phyloP scores from a whole-genome alignment of 495 filamentous ascomycete genomes.

The Astrocystis sublimbata region DNA sequence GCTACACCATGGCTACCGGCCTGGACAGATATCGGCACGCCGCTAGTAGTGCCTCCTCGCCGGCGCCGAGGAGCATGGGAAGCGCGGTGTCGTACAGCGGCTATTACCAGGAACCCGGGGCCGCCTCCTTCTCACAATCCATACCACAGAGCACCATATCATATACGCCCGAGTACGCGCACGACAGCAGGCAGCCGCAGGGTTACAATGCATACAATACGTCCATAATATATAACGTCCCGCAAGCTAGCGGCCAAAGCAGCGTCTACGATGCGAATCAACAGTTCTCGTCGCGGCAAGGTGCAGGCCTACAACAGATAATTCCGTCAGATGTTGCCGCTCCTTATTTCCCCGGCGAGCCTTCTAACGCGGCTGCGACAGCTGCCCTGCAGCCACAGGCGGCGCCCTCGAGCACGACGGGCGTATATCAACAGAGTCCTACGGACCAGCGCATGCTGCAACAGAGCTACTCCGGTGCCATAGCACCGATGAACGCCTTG shows the following conservation, averaged over 20 bases:
- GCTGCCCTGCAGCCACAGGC: conserved; percentile 44
- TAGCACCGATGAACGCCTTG: conserved; percentile 45
- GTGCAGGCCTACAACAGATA: conserved; percentile 79
- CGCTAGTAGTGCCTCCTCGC: conserved; percentile 46
- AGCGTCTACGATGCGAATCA: conserved; percentile 75
- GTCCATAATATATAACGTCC: conserved; percentile 78
- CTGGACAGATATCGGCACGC: conserved; percentile 48
- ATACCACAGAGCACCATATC: conserved; percentile 52
- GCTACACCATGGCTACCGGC: conserved; percentile 35
- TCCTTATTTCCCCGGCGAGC: conserved; percentile 79
- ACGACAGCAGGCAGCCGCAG: conserved; percentile 53
- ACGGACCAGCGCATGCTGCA: conserved; percentile 39
- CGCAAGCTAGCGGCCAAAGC: conserved; percentile 64
- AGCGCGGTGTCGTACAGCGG: conserved; percentile 55
- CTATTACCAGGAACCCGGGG: conserved; percentile 56
- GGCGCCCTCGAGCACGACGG: conserved; percentile 39
- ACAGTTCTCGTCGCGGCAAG: conserved; percentile 76
- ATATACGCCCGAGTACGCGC: conserved; percentile 57
- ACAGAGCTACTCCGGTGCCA: conserved; percentile 47
- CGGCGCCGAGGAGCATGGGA: conserved; percentile 42
- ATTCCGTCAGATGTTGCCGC: conserved; percentile 63
- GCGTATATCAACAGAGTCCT: conserved; percentile 52
- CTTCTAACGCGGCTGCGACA: conserved; percentile 62
- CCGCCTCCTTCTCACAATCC: conserved; percentile 52
- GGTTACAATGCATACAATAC: conserved; percentile 50